Evolutionary conservation across 306 rosid genomes (phyloP), one percentile per base, ranked within the genome.

Genomic region (Castanea crenata): DNA sequence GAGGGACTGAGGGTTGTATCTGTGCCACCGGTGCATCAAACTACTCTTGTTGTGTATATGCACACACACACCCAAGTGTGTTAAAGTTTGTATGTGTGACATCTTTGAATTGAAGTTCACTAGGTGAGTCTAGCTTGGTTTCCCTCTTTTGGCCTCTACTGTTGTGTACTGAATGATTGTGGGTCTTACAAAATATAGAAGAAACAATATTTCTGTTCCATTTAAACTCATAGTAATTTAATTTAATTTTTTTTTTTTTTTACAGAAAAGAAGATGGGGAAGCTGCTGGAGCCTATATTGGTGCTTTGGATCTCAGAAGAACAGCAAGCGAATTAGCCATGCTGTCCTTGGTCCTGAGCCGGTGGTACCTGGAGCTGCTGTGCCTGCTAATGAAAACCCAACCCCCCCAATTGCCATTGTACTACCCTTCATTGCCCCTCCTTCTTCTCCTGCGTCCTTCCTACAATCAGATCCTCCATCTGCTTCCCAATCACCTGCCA

Each of bases 371-470:
- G 78, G 88, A 73, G 88, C 87, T 75, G 84, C 85, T 38, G 90
- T 81, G 55, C 76, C 93, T 82, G 74, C 86, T 34, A 65, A 80
- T 3, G 86, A 88, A 79, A 85, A 79, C 67, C 88, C 86, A 44
- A 83, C 89, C 79, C 81, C 88, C 76, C 89, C 99, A 59, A 84
- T 88, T 29, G 74, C 91, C 71, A 84, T 90, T 82, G 85, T 89
- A 75, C 68, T 88, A 74, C 99, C 99, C 34, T 95, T 95, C 83
- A 92, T 92, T 65, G 99, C 86, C 29, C 99, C 99, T 77, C 98
- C 99, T 4, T 95, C 99, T 76, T 95, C 99, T 86, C 99, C 99
- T 41, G 97, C 96, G 5, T 94, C 99, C 59, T 90, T 92, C 79
- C 92, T 92, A 77, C 97, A 89, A 78, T 95, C 97, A 19, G 98